phyloP scores from a whole-genome alignment of 2,329 filamentous ascomycete species.

The Zalaria sp. region DNA sequence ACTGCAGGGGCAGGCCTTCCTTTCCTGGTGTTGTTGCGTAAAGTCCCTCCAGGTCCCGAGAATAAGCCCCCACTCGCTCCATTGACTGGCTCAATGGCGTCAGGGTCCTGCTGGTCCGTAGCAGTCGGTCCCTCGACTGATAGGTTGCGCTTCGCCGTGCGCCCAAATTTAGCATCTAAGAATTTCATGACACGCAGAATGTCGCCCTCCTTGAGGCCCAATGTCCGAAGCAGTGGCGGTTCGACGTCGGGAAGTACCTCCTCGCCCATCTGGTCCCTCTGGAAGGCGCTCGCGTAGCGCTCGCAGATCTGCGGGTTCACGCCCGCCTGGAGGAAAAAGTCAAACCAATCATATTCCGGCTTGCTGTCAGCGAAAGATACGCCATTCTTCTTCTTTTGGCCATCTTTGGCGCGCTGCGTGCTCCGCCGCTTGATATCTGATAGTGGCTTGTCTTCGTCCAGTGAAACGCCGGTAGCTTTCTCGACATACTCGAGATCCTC shows the following conservation, averaged over 20 bases:
- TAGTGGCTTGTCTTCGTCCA: constrained; percentile 84
- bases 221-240: constrained; percentile 62
- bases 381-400: constrained; percentile 13
- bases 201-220: constrained; percentile 92
- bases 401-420: constrained; percentile 35
- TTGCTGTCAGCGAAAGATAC: constrained; percentile 41
- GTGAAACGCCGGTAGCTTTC: constrained; percentile 66
- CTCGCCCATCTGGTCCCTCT: constrained; percentile 89
- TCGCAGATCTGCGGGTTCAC: constrained; percentile 89
- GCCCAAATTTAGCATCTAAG: constrained; percentile 66
- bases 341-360: constrained; percentile 92
- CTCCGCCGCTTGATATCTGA: constrained; percentile 57
- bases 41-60: constrained; percentile 76
- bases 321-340: constrained; percentile 89
- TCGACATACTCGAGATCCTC: constrained; percentile 95
- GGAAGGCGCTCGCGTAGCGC: constrained; percentile 80
- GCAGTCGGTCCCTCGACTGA: constrained; percentile 22
- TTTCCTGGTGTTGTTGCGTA: constrained; percentile 91
- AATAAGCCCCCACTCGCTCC: constrained; percentile 57
- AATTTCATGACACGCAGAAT: constrained; percentile 90
- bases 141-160: constrained; percentile 25
- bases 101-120: constrained; percentile 47
- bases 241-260: constrained; percentile 84
- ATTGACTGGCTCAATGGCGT: constrained; percentile 16
- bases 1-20: constrained; percentile 77